Evolutionary conservation across 148 eudicot genomes (phyloP).

Genomic region (Chenopodium suecicum): DNA sequence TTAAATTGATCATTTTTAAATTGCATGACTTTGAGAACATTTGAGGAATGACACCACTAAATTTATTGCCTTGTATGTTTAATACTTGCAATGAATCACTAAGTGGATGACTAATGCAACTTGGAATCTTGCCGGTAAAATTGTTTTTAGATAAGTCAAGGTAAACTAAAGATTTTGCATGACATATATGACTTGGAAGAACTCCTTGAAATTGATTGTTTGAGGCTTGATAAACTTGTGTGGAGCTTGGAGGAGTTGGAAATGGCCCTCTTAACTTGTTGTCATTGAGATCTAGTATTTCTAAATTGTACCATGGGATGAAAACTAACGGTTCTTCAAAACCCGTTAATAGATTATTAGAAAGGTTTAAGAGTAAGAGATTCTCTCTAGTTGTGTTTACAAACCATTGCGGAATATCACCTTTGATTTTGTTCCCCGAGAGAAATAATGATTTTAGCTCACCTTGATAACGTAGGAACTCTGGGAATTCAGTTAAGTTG

Average conservation of each 20-base stretch:
- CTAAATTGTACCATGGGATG: conserved; percentile 15
- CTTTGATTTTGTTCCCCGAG: not conserved
- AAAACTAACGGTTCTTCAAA: not conserved
- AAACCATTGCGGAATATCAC: conserved; percentile 29
- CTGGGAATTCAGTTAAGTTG: conserved; percentile 19
- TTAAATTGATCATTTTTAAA: conserved; percentile 22
- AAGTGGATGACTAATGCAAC: conserved; percentile 25
- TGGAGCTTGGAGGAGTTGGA: conserved; percentile 28
- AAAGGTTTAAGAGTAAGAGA: not conserved
- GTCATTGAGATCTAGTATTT: not conserved
- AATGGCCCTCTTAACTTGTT: conserved; percentile 21
- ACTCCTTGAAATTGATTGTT: conserved; percentile 21
- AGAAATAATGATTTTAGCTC: not conserved
- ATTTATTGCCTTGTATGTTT: conserved; percentile 20
- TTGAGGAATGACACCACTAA: conserved; percentile 18
- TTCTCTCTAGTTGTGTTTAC: conserved; percentile 21
- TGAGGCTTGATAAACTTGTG: not conserved
- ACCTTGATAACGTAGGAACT: not conserved
- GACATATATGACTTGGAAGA: conserved; percentile 20
- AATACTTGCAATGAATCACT: conserved; percentile 16
- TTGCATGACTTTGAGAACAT: not conserved
- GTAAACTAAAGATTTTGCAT: not conserved
- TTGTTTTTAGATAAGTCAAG: conserved; percentile 34
- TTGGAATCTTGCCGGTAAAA: conserved; percentile 30
- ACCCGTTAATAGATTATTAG: conserved; percentile 14